Percentiles rank a stretch among this genome's conserved stretches.
Evolutionary conservation across 2,329 filamentous ascomycete species (phyloP).

Genomic region (Aspergillus novoparasiticus): DNA sequence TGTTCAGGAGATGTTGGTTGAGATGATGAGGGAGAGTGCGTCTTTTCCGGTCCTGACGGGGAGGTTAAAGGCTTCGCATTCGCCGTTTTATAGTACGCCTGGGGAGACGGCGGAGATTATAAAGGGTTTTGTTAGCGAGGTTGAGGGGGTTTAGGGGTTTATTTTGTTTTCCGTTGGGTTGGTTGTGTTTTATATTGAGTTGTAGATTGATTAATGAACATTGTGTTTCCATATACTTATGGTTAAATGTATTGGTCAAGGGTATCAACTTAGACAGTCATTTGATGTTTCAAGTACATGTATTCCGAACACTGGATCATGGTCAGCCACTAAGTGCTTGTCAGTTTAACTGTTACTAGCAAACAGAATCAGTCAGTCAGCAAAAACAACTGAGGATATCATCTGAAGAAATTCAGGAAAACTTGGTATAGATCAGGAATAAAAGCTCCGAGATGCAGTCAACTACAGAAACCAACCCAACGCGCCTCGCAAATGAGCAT

Average conservation of each 20-base stretch:
- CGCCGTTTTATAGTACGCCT: conserved; percentile 45
- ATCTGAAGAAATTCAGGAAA: not conserved
- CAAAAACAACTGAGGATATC: not conserved
- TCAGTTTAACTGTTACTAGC: not conserved
- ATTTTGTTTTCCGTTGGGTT: not conserved
- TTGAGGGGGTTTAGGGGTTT: not conserved
- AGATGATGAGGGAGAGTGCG: not conserved
- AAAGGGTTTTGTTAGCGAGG: not conserved
- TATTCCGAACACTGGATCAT: not conserved
- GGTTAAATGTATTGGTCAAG: not conserved
- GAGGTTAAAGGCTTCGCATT: conserved; percentile 38
- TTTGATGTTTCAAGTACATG: not conserved
- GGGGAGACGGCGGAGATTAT: conserved; percentile 34
- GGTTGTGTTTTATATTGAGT: not conserved
- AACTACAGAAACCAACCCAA: not conserved
- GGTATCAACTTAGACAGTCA: not conserved
- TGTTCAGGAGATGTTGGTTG: conserved; percentile 35
- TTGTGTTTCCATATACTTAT: not conserved
- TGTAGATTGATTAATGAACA: no score
- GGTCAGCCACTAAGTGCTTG: not conserved
- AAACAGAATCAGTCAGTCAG: not conserved
- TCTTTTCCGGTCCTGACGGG: conserved; percentile 8
- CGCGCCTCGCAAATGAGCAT: not conserved
- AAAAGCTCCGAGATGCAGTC: not conserved
- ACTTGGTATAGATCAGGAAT: not conserved